These are phyloP conservation scores for Didymella segeticola DNA, from an alignment of 2,329 filamentous ascomycete genomes.

Conservation along the genomic window DNA sequence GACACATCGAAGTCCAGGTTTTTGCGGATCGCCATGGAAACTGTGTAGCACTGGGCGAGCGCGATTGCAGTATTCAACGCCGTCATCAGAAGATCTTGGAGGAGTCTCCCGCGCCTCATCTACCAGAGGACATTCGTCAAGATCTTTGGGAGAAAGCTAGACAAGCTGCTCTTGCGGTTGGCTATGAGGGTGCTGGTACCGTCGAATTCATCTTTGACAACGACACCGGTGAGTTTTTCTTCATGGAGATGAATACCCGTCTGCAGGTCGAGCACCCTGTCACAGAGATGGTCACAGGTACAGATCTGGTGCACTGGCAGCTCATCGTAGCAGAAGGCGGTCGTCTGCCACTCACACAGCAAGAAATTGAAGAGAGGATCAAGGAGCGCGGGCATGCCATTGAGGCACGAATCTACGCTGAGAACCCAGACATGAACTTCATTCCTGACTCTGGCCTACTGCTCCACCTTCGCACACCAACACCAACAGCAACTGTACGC, in stretches of 20 bases:
- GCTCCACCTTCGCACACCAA: constrained; percentile 79
- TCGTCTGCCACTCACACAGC: constrained; percentile 70
- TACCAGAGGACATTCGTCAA: constrained; percentile 65
- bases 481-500: constrained; percentile 73
- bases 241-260: constrained; percentile 79
- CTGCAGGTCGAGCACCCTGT: constrained; percentile 97
- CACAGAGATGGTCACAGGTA: constrained; percentile 77
- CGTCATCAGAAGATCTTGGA: constrained; percentile 72
- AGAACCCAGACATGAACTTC: constrained; percentile 90
- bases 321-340: constrained; percentile 81
- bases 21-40: constrained; percentile 72
- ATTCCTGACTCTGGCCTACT: constrained; percentile 91
- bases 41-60: constrained; percentile 68
- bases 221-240: constrained; percentile 70
- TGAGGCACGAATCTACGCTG: constrained; percentile 95
- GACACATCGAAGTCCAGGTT: constrained; percentile 72
- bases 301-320: constrained; percentile 93
- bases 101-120: constrained; percentile 69
- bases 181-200: constrained; percentile 70
- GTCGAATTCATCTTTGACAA: constrained; percentile 76
- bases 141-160: constrained; percentile 71
- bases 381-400: constrained; percentile 81
- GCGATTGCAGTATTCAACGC: constrained; percentile 71
- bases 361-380: constrained; percentile 73
- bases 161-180: constrained; percentile 67